phyloP scores from a whole-genome alignment of 75 land plant species.

The Chamaecyparis obtusa region DNA sequence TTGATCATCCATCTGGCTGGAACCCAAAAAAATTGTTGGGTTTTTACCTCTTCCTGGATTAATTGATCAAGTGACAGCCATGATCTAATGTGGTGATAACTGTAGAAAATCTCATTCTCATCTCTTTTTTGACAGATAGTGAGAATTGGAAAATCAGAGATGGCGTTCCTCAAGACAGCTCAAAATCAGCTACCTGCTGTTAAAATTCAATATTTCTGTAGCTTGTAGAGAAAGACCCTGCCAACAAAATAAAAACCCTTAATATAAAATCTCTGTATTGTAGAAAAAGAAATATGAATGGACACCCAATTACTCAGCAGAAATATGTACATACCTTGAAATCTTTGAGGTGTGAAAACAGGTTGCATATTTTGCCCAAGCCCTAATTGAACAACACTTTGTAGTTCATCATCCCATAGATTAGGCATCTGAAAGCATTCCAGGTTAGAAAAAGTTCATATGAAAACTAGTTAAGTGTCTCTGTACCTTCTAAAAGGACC shows the following conservation, averaged over 20 bases:
- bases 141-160: constrained; percentile 4
- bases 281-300: neutral
- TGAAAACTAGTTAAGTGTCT: constrained; percentile 3
- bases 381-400: constrained; percentile 35
- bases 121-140: neutral
- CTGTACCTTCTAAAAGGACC: neutral
- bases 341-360: constrained; percentile 1
- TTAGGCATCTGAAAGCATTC: constrained; percentile 23
- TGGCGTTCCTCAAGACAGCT: neutral
- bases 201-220: constrained; percentile 8
- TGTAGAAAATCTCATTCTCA: neutral
- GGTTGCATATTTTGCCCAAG: constrained; percentile 9
- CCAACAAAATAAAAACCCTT: neutral
- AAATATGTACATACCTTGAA: neutral
- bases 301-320: neutral
- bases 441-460: neutral
- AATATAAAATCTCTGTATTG: neutral
- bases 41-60: neutral
- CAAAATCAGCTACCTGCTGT: neutral
- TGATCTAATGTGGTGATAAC: neutral
- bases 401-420: constrained; percentile 40
- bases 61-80: neutral
- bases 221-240: constrained; percentile 13
- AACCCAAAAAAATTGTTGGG: neutral
- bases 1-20: neutral